Evolutionary conservation across 495 filamentous ascomycete genomes (phyloP).

Genomic region (Aspergillus sclerotioniger): DNA sequence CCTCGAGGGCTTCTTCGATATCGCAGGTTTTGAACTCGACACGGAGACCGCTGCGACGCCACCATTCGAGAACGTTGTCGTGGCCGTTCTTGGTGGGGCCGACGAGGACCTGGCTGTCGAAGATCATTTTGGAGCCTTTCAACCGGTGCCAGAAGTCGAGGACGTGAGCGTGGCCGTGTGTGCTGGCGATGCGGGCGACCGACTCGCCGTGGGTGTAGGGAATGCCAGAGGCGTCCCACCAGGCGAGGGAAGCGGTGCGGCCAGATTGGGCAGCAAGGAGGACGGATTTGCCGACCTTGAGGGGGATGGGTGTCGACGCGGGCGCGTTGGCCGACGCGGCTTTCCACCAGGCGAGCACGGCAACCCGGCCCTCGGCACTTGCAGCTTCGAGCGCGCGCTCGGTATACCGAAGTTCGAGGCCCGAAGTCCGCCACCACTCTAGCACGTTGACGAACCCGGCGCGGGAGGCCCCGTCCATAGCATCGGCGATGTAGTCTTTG

Average conservation of each 20-base stretch:
- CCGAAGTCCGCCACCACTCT: constrained; percentile 87
- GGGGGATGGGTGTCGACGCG: constrained; percentile 41
- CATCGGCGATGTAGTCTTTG: constrained; percentile 75
- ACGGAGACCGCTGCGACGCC: constrained; percentile 69
- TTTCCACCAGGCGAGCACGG: constrained; percentile 90
- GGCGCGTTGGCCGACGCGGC: constrained; percentile 45
- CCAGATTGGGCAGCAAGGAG: constrained; percentile 78
- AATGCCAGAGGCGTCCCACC: constrained; percentile 80
- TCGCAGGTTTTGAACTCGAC: constrained; percentile 95
- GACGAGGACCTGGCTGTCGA: constrained; percentile 85
- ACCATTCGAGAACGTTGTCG: constrained; percentile 85
- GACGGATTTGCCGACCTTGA: constrained; percentile 79
- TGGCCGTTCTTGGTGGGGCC: constrained; percentile 85
- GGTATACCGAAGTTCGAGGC: constrained; percentile 76
- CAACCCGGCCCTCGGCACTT: constrained; percentile 75
- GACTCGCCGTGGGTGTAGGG: constrained; percentile 69
- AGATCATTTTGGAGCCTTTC: constrained; percentile 79
- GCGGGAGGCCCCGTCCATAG: constrained; percentile 80
- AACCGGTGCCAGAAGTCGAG: constrained; percentile 77
- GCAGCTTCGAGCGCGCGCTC: constrained; percentile 85
- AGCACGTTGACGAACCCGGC: constrained; percentile 80
- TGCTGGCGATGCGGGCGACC: constrained; percentile 78
- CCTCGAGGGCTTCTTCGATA: constrained; percentile 91
- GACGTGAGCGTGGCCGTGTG: constrained; percentile 82
- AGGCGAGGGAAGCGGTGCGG: constrained; percentile 65